A percentile compares a stretch with the other conserved stretches of the same genome.
Conservation (phyloP, 2,329 filamentous ascomycete species). For the Claviceps lovelessii region DNA sequence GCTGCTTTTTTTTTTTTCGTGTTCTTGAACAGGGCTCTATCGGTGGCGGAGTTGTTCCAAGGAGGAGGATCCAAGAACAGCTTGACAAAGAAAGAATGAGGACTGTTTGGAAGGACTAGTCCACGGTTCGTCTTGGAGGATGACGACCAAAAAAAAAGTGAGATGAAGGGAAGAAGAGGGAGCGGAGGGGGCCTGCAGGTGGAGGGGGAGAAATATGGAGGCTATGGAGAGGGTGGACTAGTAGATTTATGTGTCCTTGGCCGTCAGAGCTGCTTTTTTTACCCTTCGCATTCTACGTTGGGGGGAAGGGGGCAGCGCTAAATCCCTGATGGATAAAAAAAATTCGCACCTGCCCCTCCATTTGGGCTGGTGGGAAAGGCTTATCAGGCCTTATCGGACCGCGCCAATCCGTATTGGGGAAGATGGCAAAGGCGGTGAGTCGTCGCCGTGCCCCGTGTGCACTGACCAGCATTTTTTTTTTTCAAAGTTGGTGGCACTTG, state of each 20-base stretch:
- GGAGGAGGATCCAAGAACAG: slow-evolving; percentile 23
- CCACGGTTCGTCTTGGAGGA: slow-evolving; percentile 29
- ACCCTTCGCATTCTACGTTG: neutral
- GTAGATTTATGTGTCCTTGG: slow-evolving; percentile 8
- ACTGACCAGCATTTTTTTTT: neutral
- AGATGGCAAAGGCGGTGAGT: slow-evolving; percentile 10
- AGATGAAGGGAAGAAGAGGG: slow-evolving; percentile 15
- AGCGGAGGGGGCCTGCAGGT: slow-evolving; percentile 5
- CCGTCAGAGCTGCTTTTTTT: slow-evolving; percentile 10
- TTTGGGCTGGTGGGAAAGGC: slow-evolving; percentile 6
- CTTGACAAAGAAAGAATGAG: slow-evolving; percentile 14
- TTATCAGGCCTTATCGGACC: slow-evolving; percentile 12
- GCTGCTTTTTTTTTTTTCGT: slow-evolving; percentile 10
- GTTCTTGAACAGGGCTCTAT: slow-evolving; percentile 8
- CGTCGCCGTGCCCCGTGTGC: neutral
- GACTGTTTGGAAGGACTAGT: slow-evolving; percentile 11
- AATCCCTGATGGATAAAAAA: slow-evolving; percentile 7
- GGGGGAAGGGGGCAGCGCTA: slow-evolving; percentile 4
- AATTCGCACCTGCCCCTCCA: slow-evolving; percentile 12
- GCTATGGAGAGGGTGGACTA: slow-evolving; percentile 4
- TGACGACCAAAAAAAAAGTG: slow-evolving; percentile 27
- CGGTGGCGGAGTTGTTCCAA: slow-evolving; percentile 19
- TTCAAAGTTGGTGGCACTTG: neutral
- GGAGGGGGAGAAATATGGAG: slow-evolving; percentile 3
- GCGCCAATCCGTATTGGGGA: slow-evolving; percentile 8